Conservation (phyloP, 2,329 filamentous ascomycete genomes). For the Hypoxylon sp. region DNA sequence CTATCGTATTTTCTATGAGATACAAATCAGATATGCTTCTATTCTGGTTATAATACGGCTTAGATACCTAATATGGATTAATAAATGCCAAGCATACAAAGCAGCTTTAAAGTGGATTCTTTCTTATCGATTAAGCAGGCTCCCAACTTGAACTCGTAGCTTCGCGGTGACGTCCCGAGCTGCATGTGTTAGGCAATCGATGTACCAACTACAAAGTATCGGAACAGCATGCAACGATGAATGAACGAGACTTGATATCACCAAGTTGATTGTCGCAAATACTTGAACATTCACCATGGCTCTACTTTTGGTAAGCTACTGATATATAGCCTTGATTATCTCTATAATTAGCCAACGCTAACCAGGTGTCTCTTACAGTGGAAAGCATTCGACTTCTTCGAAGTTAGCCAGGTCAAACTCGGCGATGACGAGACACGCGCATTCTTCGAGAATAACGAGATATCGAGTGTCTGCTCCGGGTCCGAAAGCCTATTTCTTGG, state of each 20-base stretch:
- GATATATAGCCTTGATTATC: neutral
- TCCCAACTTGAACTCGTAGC: constrained; percentile 26
- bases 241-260: constrained; percentile 23
- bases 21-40: too few relatives aligned
- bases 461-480: constrained; percentile 84
- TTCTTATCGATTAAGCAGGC: constrained; percentile 24
- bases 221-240: constrained; percentile 22
- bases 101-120: constrained; percentile 1
- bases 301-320: constrained; percentile 46
- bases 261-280: constrained; percentile 36
- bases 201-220: constrained; percentile 4
- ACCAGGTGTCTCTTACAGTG: constrained; percentile 78
- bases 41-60: too few relatives aligned
- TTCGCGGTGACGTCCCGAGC: constrained; percentile 41
- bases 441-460: constrained; percentile 82
- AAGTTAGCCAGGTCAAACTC: constrained; percentile 84
- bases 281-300: constrained; percentile 43
- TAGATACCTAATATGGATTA: too few relatives aligned
- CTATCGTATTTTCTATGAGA: too few relatives aligned
- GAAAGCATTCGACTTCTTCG: constrained; percentile 99
- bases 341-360: constrained; percentile 26
- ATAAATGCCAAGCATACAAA: too few relatives aligned
- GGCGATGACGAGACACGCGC: constrained; percentile 80
- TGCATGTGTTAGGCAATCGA: neutral
- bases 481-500: constrained; percentile 91